Base-by-base conservation (phyloP, 1,139 yeast species). In the Yamadazyma atlantica region DNA sequence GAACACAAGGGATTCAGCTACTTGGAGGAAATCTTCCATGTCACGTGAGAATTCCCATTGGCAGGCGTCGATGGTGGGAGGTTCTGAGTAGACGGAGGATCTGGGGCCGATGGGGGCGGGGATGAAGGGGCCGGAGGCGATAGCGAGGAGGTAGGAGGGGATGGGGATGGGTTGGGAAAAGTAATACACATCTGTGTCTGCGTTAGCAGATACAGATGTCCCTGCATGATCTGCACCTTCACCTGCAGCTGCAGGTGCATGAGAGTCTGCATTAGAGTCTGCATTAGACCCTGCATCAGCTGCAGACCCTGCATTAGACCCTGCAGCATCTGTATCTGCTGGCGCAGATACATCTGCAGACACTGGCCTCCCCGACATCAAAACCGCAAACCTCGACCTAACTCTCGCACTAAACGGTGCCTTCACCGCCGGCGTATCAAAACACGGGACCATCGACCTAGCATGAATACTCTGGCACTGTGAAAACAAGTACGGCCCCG, bases 391-490 rank as follows among this genome's bases (percentile, higher is more conserved):
- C 4, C 67, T 63, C 2, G 72, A 66, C 7, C 46, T 46, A 12
- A 61, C 66, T n/a, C 44, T 49, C 43, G 62, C 61, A 32, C 47
- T 49, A 44, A 55, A 67, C 1, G 63, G 53, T 2, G 65, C 59
- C 40, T 68, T 68, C 22, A 65, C 62, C 0, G 62, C 66, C 2
- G 74, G 74, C 8, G 72, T 67, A 46, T 68, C 74, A 45, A 68
- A 68, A 44, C 73, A 65, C 4, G 74, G 74, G 42, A 66, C 66
- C 46, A 68, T 53, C 32, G 68, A 61, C 37, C 74, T 49, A 12
- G 73, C 73, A 45, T 68, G 74, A 32, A 67, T 66, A 12, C 72
- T 64, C 49, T 68, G 69, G 49, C 74, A 66, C 47, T 68, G 74
- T 1, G 73, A 66, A 43, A 68, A 68, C 35, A 68, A 51, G 41